phyloP scores from a whole-genome alignment of 1,139 yeast genomes.

The Spencermartinsiella ligniputridi region DNA sequence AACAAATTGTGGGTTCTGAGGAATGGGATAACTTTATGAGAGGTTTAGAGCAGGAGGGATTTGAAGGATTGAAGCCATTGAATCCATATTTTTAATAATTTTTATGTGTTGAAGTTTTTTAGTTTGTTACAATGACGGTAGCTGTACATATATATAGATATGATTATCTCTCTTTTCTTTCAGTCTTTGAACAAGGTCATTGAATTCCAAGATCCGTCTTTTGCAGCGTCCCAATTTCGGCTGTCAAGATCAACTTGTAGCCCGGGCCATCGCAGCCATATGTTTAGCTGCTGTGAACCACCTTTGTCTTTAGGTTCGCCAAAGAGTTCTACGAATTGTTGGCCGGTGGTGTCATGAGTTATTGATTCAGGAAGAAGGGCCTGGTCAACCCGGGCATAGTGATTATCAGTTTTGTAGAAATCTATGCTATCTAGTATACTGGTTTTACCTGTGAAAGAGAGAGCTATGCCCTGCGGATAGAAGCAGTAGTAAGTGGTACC shows the following conservation, averaged over 20 bases:
- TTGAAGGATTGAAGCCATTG: conserved; percentile 2
- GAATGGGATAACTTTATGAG: conserved; percentile 26
- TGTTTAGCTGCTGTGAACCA: conserved; percentile 18
- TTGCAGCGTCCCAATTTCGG: conserved; percentile 28
- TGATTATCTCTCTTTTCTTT: conserved; percentile 1
- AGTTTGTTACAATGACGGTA: not conserved
- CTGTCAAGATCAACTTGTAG: conserved; percentile 25
- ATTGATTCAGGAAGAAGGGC: conserved; percentile 18
- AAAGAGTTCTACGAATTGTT: conserved; percentile 22
- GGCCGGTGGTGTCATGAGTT: conserved; percentile 19
- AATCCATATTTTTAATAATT: not conserved
- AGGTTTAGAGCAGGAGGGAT: conserved; percentile 10
- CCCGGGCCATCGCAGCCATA: conserved; percentile 29
- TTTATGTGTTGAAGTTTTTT: not conserved
- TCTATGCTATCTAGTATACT: conserved; percentile 23
- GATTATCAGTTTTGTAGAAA: conserved; percentile 19
- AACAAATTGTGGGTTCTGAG: conserved; percentile 21
- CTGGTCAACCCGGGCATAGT: conserved; percentile 14
- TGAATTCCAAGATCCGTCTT: conserved; percentile 23
- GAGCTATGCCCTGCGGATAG: conserved; percentile 22
- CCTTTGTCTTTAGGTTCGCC: conserved; percentile 31
- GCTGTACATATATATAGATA: not conserved
- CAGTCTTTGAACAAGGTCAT: conserved; percentile 17
- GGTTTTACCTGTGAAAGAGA: conserved; percentile 14
- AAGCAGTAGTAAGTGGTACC: conserved; percentile 23